A percentile compares a stretch with the other conserved stretches of the same genome.
phyloP scores from a whole-genome alignment of 495 filamentous ascomycete species.

The Copromyces sp. region DNA sequence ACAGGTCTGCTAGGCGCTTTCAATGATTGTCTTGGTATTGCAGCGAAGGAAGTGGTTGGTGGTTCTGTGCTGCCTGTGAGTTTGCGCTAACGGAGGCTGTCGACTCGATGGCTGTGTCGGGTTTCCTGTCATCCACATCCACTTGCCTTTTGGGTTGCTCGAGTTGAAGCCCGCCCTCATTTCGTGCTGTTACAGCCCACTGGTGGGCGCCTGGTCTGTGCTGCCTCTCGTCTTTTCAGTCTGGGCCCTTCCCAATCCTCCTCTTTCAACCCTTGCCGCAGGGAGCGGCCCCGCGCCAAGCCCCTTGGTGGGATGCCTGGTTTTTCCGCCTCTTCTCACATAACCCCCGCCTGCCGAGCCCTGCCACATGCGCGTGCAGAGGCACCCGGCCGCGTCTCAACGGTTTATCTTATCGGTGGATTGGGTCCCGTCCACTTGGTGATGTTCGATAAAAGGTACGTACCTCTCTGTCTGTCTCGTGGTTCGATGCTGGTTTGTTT shows the following conservation, averaged over 20 bases:
- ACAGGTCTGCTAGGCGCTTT: background rate
- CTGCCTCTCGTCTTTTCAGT: background rate
- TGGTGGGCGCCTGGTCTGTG: constrained; percentile 12
- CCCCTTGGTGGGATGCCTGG: constrained; percentile 3
- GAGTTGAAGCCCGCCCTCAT: constrained; percentile 16
- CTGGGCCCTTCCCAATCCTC: background rate
- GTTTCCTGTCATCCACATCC: background rate
- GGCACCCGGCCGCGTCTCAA: background rate
- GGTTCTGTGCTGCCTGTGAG: background rate
- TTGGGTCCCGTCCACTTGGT: background rate
- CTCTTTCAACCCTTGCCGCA: constrained; percentile 4
- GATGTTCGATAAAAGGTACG: background rate
- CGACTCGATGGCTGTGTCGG: background rate
- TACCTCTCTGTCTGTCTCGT: background rate
- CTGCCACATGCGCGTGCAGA: background rate
- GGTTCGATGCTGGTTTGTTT: background rate
- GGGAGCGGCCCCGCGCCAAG: constrained; percentile 7
- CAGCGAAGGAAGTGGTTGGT: background rate
- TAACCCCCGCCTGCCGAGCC: background rate
- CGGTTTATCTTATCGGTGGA: background rate
- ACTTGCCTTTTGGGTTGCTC: constrained; percentile 7
- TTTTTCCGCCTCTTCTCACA: background rate
- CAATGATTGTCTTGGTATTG: background rate
- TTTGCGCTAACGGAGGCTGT: background rate
- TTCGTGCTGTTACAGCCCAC: constrained; percentile 4